Evolutionary conservation across 345 rosid genomes (phyloP).

Genomic region (Sisymbrium altissimum): DNA sequence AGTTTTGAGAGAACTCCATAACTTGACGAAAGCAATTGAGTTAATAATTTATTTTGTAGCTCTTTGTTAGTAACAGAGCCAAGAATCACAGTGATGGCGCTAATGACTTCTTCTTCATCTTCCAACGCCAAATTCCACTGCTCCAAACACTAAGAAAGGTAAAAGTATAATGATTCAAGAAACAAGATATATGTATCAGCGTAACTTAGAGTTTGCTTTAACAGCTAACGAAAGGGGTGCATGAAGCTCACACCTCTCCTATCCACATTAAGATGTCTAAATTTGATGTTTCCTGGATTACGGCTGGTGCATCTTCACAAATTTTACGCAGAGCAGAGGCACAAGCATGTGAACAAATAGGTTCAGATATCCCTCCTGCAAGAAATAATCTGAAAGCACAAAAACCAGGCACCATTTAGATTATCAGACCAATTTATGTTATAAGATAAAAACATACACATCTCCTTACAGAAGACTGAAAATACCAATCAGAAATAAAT

Average conservation of each 20-base stretch:
- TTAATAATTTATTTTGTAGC: conserved; percentile 69
- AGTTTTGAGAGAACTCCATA: conserved; percentile 79
- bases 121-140: conserved; percentile 71
- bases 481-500: neutral
- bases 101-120: conserved; percentile 87
- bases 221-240: neutral
- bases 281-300: conserved; percentile 72
- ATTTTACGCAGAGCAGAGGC: conserved; percentile 82
- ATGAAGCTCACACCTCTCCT: conserved; percentile 63
- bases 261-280: conserved; percentile 88
- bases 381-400: conserved; percentile 86
- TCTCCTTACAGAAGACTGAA: neutral
- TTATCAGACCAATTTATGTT: neutral
- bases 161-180: conserved; percentile 9
- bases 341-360: conserved; percentile 75
- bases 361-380: conserved; percentile 83
- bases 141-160: conserved; percentile 45
- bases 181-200: neutral
- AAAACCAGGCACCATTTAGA: conserved; percentile 30
- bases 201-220: neutral
- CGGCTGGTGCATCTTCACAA: conserved; percentile 78
- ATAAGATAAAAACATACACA: neutral
- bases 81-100: conserved; percentile 69
- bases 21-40: conserved; percentile 80
- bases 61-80: conserved; percentile 67